Base-by-base conservation (phyloP, 2,329 filamentous ascomycete species). In the Aspergillus candidus region DNA sequence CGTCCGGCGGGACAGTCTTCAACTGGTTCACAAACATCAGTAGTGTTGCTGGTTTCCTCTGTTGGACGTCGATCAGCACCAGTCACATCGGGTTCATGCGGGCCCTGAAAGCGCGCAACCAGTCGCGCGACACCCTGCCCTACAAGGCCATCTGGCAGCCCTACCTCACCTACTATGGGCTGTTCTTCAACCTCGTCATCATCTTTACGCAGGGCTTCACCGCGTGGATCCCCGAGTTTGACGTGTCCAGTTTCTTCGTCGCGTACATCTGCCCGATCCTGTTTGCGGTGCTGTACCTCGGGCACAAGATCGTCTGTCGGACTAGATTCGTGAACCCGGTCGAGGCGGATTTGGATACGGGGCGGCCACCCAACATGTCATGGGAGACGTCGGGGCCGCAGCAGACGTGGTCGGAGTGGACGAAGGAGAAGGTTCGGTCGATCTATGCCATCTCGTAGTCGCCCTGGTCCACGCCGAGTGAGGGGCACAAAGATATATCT, bases 191-290 rank as follows among this genome's bases (percentile, higher is more conserved):
- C 61, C 49, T 76, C 2, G 61, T 86, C 35, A 80, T 86, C 51
- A 72, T 80, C 40, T 48, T 86, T 18, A 85, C 83, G 0, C 80
- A 80, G 57, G 83, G 83, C 4, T 86, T 86, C 65, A 79, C 79
- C 5, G 74, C 76, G 11, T 85, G 84, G 58, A 80, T 86, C 33
- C 68, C 66, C 1, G 46, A 41, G 12, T 86, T 82, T 77, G 70
- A 68, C 54, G 74, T 73, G 2, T 71, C 71, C 43, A 68, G 72
- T 37, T 86, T 86, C 55, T 83, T 85, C 47, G 72, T 78, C 1
- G 72, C 76, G 4, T 86, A 86, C 53, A 59, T 84, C 55, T 82
- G 79, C 50, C 58, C 84, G 40, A 76, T 84, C 14, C 55, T 86
- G 3, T 86, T 84, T 54, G 54, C 75, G 1, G 71, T 76, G 2